Percentiles rank a stretch among this genome's conserved stretches.
These are phyloP conservation scores for Potentilla sterilis DNA, from an alignment of 306 rosid species.

Conservation along the genomic window DNA sequence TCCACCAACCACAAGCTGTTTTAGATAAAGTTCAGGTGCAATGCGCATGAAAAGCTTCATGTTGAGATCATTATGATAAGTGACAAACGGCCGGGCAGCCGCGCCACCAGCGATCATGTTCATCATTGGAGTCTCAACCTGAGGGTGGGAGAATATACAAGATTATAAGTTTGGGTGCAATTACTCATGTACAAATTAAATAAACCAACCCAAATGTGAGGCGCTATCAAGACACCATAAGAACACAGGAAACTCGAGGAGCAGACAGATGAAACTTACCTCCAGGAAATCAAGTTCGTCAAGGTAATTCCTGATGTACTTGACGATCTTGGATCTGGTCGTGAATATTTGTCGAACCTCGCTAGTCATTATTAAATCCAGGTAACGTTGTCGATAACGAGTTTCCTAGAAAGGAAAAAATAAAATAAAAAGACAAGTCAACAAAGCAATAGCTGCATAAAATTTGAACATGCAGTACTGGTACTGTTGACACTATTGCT, in stretches of 20 bases:
- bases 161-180: background rate
- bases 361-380: constrained; percentile 79
- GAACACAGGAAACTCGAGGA: background rate
- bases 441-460: background rate
- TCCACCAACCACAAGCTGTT: constrained; percentile 92
- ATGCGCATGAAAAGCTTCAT: constrained; percentile 82
- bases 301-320: constrained; percentile 66
- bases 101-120: constrained; percentile 98
- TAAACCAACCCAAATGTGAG: background rate
- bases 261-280: constrained; percentile 43
- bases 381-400: constrained; percentile 78
- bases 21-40: constrained; percentile 95
- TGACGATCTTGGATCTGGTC: constrained; percentile 65
- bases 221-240: background rate
- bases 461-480: background rate
- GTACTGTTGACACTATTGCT: background rate
- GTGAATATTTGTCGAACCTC: constrained; percentile 86
- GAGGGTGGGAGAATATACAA: constrained; percentile 16
- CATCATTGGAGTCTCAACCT: constrained; percentile 99
- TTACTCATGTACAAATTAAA: too few species aligned
- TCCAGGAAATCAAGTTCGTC: constrained; percentile 83
- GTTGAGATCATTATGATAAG: constrained; percentile 89
- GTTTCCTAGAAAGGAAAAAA: constrained; percentile 57
- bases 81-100: constrained; percentile 90
- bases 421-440: background rate